A percentile compares a stretch with the other conserved stretches of the same genome.
Evolutionary conservation across 2,329 filamentous ascomycete species (phyloP).

Genomic region (Pezicula neosporulosa): DNA sequence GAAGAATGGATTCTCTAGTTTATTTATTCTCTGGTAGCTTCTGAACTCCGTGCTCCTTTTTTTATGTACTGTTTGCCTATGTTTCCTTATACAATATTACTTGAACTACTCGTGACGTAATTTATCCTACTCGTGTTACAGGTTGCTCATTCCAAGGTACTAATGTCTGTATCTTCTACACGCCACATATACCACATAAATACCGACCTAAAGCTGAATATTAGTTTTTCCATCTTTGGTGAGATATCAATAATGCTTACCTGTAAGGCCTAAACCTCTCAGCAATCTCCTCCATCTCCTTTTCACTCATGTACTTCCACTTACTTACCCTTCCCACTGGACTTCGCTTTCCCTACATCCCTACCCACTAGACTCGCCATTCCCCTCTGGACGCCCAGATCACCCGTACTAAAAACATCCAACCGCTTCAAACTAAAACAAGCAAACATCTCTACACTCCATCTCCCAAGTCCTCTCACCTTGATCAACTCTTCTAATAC

Average conservation of each 20-base stretch:
- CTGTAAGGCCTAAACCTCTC: constrained; percentile 80
- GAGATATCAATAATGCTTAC: constrained; percentile 33
- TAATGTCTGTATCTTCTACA: constrained; percentile 72
- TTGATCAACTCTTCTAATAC: constrained; percentile 78
- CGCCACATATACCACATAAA: constrained; percentile 99
- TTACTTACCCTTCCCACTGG: constrained; percentile 84
- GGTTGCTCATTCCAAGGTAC: constrained; percentile 35
- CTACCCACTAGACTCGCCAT: constrained; percentile 85
- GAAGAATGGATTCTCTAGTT: too few relatives aligned
- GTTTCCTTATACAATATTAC: too few relatives aligned
- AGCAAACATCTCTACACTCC: constrained; percentile 98
- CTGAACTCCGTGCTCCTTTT: too few relatives aligned
- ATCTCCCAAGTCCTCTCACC: constrained; percentile 81
- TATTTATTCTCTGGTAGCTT: too few relatives aligned
- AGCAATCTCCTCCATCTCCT: constrained; percentile 83
- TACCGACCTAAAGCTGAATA: constrained; percentile 52
- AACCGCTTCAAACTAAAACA: constrained; percentile 91
- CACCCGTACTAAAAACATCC: constrained; percentile 90
- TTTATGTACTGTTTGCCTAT: too few relatives aligned
- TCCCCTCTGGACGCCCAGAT: constrained; percentile 88
- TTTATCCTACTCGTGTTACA: neutral
- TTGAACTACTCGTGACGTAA: too few relatives aligned
- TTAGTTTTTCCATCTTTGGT: neutral
- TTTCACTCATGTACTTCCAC: constrained; percentile 97
- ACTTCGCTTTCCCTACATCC: constrained; percentile 81